These are phyloP conservation scores for Penicillium nordicum DNA, from an alignment of 2,329 filamentous ascomycete genomes.

Conservation along the genomic window DNA sequence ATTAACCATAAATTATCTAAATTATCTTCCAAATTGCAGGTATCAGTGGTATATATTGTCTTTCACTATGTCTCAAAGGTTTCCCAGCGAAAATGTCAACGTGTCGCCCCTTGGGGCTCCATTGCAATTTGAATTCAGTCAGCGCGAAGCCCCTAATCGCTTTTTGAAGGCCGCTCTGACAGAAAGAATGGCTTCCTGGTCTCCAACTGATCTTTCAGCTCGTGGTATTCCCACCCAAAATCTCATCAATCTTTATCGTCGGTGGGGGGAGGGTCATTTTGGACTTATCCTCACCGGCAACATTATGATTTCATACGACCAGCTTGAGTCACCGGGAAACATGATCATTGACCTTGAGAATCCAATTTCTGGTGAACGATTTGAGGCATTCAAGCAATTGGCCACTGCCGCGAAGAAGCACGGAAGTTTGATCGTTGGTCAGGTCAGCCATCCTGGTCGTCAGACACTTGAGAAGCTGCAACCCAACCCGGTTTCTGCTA, in stretches of 20 bases:
- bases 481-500: conserved; percentile 21
- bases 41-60: too few species aligned
- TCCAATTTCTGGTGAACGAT: conserved; percentile 14
- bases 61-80: background rate
- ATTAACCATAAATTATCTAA: background rate
- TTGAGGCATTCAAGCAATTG: conserved; percentile 23
- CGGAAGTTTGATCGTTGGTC: conserved; percentile 22
- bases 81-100: conserved; percentile 16
- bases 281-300: conserved; percentile 28
- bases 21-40: background rate
- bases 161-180: conserved; percentile 67
- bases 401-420: conserved; percentile 22
- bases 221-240: conserved; percentile 55
- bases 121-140: conserved; percentile 51
- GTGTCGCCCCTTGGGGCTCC: conserved; percentile 46
- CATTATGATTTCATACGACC: conserved; percentile 27
- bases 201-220: conserved; percentile 49
- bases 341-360: conserved; percentile 26
- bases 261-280: conserved; percentile 4
- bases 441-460: conserved; percentile 24
- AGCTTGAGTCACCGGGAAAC: conserved; percentile 28
- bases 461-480: conserved; percentile 25
- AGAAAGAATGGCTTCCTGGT: conserved; percentile 61
- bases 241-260: conserved; percentile 54
- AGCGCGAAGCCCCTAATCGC: conserved; percentile 59